Evolutionary conservation across 179 eudicot species (phyloP), one percentile per base, ranked within the genome.

Genomic region (Nepenthes alata): DNA sequence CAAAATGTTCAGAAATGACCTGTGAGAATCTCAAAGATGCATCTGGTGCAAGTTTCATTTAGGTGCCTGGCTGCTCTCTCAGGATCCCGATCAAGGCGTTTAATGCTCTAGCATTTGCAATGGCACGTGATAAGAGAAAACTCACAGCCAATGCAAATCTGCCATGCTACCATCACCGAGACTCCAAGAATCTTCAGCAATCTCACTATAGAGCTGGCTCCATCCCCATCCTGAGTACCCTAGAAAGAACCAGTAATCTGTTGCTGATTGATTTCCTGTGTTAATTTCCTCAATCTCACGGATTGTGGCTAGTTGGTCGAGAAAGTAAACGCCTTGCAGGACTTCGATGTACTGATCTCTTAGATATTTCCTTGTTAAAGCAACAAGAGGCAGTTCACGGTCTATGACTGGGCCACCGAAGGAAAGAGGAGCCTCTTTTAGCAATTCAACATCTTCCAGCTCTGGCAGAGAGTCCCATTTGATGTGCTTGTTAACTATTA

Each of bases 151-250:
- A 38, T 78, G 75, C 61, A 87, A 35, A 48, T 59, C 62, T 57
- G 76, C 70, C 45, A 41, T 14, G 35, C 54, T 58, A 35, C 76
- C 83, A 47, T 68, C 64, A 16, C 65, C 68, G 38, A 80, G 58
- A 14, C 58, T 71, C 97, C 97, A 90, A 38, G 85, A 76, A 55
- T 87, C 95, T 67, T 74, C 79, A 37, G 81, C 72, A 64, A 91
- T 85, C 82, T 91, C 97, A 51, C 65, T 64, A 62, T 69, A 77
- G 35, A 91, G 76, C 64, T 83, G 97, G 53, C 78, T 77, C 95
- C 93, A 82, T 47, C 68, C 77, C 96, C 97, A 91, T 12, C 81
- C 79, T 1, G 88, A 82, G 61, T 74, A 88, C 3, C 95, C 97
- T 59, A 82, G 64, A 69, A 91, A 91, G 80, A 91, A 91, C 97